Base-by-base conservation (phyloP, 2,329 filamentous ascomycete species). In the Botrytis medusae region DNA sequence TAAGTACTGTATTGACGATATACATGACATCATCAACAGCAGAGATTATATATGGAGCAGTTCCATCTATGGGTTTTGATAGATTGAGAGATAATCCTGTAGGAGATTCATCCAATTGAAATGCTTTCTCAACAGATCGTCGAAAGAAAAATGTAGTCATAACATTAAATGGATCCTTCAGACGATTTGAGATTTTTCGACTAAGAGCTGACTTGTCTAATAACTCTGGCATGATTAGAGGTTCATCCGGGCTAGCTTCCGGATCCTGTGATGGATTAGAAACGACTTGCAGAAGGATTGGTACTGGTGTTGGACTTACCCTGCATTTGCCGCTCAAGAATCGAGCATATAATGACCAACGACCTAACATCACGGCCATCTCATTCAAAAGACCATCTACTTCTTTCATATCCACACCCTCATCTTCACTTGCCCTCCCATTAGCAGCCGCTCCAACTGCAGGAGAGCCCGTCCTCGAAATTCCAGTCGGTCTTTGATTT, bases 11-110 rank as follows among this genome's bases (percentile, higher is more conserved):
- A 81, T 97, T 97, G 81, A 97, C 93, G 78, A 99, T 98, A 83
- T 98, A 99, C 95, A 99, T 98, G 80, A 98, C 94, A 83, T 98
- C 96, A 84, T 99, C 96, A 14, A 99, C 95, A 0, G 95, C 95
- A 2, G 95, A 94, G 61, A 96, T 95, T 79, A 99, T 97, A 80
- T 93, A 97, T 0, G 96, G 96, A 4, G 94, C 89, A 78, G 94
- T 94, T 73, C 91, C 88, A 70, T 92, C 89, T 61, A 97, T 86
- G 5, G 91, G 86, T 79, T 87, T 92, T 79, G 87, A 91, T 60
- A 91, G 86, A 79, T 91, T 93, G 48, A 99, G 85, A 0, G 93
- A 92, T 32, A 99, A 85, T 32, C 94, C 94, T 0, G 87, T 84
- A 0, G 96, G 96, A 32, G 91, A 88, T 81, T 99, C 97, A 80